Evolutionary conservation across 2,329 filamentous ascomycete genomes (phyloP).

Genomic region (Byssoonygena ceratinophila): DNA sequence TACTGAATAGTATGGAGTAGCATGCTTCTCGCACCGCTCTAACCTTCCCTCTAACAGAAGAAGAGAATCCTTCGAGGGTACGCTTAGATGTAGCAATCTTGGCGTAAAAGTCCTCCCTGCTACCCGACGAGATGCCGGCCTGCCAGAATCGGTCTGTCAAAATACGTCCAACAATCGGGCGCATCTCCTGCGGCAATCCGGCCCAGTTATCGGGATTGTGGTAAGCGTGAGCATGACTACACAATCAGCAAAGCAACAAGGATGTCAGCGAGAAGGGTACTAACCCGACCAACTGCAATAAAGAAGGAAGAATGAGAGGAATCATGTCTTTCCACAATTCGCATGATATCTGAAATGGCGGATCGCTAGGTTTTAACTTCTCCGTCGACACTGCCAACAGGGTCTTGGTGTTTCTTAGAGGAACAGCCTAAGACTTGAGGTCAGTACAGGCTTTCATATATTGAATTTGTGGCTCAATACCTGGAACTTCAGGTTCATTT

Average conservation of each 20-base stretch:
- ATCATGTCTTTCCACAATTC: conserved; percentile 78
- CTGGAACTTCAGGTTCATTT: conserved; percentile 65
- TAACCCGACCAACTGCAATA: conserved; percentile 71
- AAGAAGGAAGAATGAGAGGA: conserved; percentile 68
- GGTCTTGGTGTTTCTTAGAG: conserved; percentile 77
- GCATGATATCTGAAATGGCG: conserved; percentile 64
- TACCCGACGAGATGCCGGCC: conserved; percentile 89
- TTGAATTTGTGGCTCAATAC: conserved; percentile 30
- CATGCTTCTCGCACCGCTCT: conserved; percentile 84
- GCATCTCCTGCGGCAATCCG: conserved; percentile 63
- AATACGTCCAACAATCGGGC: conserved; percentile 65
- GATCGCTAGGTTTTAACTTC: conserved; percentile 63
- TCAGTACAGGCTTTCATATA: background rate
- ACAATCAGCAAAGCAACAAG: conserved; percentile 13
- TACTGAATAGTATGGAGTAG: conserved; percentile 87
- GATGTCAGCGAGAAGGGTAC: conserved; percentile 13
- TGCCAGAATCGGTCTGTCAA: conserved; percentile 97
- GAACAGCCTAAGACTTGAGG: conserved; percentile 47
- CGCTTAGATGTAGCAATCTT: conserved; percentile 78
- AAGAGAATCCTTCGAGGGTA: conserved; percentile 87
- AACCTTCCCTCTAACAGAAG: conserved; percentile 79
- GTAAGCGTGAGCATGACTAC: conserved; percentile 76
- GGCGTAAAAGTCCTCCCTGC: conserved; percentile 92
- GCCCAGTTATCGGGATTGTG: conserved; percentile 80
- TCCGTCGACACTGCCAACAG: conserved; percentile 90